Percentiles rank a stretch among this genome's conserved stretches.
Conservation (phyloP, 352 stramenopile species). For the Phytopythium litorale region DNA sequence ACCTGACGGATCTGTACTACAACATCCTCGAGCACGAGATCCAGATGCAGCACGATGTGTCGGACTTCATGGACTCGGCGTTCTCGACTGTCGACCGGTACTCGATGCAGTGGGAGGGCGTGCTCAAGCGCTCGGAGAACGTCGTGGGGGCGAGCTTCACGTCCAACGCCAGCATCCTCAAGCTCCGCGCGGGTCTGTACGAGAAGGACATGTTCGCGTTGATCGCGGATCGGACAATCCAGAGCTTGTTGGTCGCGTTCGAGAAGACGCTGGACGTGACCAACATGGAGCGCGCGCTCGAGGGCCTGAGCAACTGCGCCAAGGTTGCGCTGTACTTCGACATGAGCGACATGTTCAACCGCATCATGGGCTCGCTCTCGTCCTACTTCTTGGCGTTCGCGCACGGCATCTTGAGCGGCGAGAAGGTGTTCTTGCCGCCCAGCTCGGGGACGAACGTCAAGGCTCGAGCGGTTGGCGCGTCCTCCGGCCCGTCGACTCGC, state of each 20-base stretch:
- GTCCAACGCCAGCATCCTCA: constrained; percentile 81
- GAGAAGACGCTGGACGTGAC: constrained; percentile 80
- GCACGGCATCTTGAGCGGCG: constrained; percentile 76
- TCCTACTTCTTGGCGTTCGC: constrained; percentile 86
- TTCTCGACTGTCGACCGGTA: constrained; percentile 76
- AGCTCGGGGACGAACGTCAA: constrained; percentile 24
- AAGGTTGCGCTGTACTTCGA: constrained; percentile 87
- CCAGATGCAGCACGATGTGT: constrained; percentile 88
- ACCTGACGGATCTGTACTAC: constrained; percentile 72
- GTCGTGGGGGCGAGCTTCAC: constrained; percentile 86
- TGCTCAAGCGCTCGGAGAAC: constrained; percentile 84
- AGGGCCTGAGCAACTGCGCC: constrained; percentile 78
- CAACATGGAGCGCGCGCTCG: constrained; percentile 81
- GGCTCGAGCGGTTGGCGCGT: constrained; percentile 10
- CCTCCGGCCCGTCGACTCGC: constrained; percentile 4
- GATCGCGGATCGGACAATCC: constrained; percentile 74
- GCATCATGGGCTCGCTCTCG: constrained; percentile 71
- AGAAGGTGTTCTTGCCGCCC: constrained; percentile 75
- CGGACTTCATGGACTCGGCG: constrained; percentile 65
- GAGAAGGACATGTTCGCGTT: constrained; percentile 89
- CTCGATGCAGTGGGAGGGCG: constrained; percentile 85
- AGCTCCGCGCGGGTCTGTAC: constrained; percentile 78
- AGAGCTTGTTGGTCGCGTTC: constrained; percentile 76
- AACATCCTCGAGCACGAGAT: constrained; percentile 84
- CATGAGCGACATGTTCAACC: constrained; percentile 79